phyloP scores from a whole-genome alignment of 345 rosid species.

The Camelina laxa region DNA sequence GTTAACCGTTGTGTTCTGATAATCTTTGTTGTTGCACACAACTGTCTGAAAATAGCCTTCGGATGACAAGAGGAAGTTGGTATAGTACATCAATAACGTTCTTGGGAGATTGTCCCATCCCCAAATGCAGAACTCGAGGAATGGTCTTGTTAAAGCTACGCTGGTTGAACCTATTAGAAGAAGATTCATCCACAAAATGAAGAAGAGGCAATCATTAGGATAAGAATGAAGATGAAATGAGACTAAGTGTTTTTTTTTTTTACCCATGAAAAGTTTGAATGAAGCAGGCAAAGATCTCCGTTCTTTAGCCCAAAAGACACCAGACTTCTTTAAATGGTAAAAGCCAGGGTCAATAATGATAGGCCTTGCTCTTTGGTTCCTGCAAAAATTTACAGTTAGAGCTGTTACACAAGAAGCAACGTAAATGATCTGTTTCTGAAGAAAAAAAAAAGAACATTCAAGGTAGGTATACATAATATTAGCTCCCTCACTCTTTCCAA shows the following conservation, averaged over 20 bases:
- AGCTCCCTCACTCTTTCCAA: slow-evolving; percentile 90
- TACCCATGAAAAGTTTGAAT: slow-evolving; percentile 89
- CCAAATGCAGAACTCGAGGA: slow-evolving; percentile 88
- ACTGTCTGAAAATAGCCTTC: slow-evolving; percentile 97
- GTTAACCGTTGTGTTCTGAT: slow-evolving; percentile 85
- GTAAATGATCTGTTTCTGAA: not conserved
- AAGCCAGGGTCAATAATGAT: slow-evolving; percentile 88
- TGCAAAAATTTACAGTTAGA: slow-evolving; percentile 40
- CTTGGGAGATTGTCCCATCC: slow-evolving; percentile 99
- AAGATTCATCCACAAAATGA: slow-evolving; percentile 6
- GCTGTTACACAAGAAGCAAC: not conserved
- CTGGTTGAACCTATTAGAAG: slow-evolving; percentile 72
- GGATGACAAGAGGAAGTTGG: slow-evolving; percentile 75
- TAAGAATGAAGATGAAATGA: slow-evolving; percentile 1
- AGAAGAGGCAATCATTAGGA: slow-evolving; percentile 2
- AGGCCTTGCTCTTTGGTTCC: slow-evolving; percentile 85
- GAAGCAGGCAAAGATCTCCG: slow-evolving; percentile 84
- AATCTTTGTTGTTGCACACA: slow-evolving; percentile 87
- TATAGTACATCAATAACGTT: slow-evolving; percentile 86
- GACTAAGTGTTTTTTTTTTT: slow-evolving; percentile 25
- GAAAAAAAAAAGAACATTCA: slow-evolving; percentile 16
- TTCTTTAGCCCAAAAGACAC: slow-evolving; percentile 90
- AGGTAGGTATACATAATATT: slow-evolving; percentile 38
- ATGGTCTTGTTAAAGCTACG: slow-evolving; percentile 73
- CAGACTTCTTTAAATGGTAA: slow-evolving; percentile 82